Conservation (phyloP, 805 yeast species). For the Priceomyces melissophilus region DNA sequence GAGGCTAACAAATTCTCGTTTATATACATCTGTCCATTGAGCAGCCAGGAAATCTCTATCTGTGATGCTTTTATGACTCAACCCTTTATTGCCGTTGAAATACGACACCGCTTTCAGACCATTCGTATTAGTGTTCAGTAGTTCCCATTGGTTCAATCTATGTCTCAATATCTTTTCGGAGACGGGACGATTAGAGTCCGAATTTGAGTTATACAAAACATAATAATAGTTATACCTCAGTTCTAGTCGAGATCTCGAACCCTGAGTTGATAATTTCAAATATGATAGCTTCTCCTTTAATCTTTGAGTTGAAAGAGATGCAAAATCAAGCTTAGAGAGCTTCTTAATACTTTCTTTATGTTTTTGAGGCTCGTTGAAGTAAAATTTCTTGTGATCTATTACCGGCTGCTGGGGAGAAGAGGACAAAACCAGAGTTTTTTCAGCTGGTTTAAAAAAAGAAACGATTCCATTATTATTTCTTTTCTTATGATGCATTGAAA, state of each 20-base stretch:
- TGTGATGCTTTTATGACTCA: slow-evolving; percentile 31
- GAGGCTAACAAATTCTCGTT: slow-evolving; percentile 37
- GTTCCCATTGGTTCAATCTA: slow-evolving; percentile 67
- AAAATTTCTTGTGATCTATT: slow-evolving; percentile 24
- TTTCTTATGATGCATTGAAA: slow-evolving; percentile 5
- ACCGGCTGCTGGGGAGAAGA: background rate
- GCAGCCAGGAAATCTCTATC: slow-evolving; percentile 46
- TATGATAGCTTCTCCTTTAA: slow-evolving; percentile 57
- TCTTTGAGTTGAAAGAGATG: slow-evolving; percentile 54
- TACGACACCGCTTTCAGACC: slow-evolving; percentile 17
- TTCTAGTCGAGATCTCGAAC: slow-evolving; percentile 62
- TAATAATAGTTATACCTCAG: slow-evolving; percentile 74
- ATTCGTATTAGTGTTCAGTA: slow-evolving; percentile 34
- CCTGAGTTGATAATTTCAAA: slow-evolving; percentile 56
- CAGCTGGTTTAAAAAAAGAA: slow-evolving; percentile 26
- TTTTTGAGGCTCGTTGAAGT: slow-evolving; percentile 25
- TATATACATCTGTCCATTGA: slow-evolving; percentile 41
- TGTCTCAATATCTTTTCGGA: slow-evolving; percentile 52
- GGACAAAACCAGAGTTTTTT: slow-evolving; percentile 5
- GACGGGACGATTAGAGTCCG: slow-evolving; percentile 67
- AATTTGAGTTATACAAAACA: slow-evolving; percentile 74
- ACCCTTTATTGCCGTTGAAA: slow-evolving; percentile 15
- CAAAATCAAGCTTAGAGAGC: slow-evolving; percentile 63
- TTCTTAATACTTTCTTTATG: slow-evolving; percentile 30
- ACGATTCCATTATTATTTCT: slow-evolving; percentile 18